Evolutionary conservation across 371 early-diverging fungal species (phyloP), one percentile per base, ranked within the genome.

Genomic region (Mucor ambiguus): DNA sequence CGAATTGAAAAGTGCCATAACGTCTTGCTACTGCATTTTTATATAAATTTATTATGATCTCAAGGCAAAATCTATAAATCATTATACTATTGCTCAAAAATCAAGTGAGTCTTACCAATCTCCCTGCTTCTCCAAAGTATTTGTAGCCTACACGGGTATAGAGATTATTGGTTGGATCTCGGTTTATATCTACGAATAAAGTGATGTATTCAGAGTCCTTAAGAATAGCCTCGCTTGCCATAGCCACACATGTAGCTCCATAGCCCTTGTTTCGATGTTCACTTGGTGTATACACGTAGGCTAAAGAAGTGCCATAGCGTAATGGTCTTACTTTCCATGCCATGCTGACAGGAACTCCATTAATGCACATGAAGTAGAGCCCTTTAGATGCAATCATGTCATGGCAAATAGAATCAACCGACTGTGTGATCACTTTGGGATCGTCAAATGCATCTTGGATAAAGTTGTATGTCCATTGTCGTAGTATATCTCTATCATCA

Each of bases 321-420:
- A 63, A 29, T 18, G 67, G 63, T 35, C 71, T 48, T 11, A 58
- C n/a, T 63, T 63, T 61, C 59, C 67, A 67, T 12, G 63, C 59
- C 71, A 71, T 71, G 10, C 60, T 46, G 3, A 71, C 68, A n/a
- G 71, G 71, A 9, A 28, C 14, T 1, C 41, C 48, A 10, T 61
- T 35, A 11, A 5, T 11, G 22, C 22, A 63, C 12, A 63, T 29
- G 0, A 63, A 2, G 18, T 63, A 63, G 0, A 49, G 16, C 2
- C 20, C 9, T 61, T 43, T 26, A 4, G 29, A 20, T 3, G 22
- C 26, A 32, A 61, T 33, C 26, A 28, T 35, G 1, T 32, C 33
- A 14, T 8, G 33, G 49, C 32, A 61, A n/a, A 61, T 35, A 6
- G 28, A 22, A 2, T 32, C 49, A 0, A 49, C 26, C 6, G 43